These are phyloP conservation scores for Septoria petroselini DNA, from an alignment of 2,329 filamentous ascomycete genomes.

Conservation along the genomic window DNA sequence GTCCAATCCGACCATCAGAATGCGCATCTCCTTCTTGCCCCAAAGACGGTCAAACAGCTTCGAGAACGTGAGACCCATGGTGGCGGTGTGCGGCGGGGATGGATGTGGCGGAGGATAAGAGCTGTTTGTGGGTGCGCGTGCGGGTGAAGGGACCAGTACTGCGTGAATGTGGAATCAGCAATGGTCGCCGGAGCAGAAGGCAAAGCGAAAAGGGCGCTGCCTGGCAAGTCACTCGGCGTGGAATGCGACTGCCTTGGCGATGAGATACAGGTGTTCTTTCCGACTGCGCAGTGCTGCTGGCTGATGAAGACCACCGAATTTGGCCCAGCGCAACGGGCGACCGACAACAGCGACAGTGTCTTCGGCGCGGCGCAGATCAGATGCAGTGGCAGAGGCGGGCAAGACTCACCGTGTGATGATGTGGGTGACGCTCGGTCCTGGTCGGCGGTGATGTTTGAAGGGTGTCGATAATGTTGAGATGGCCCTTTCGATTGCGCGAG, in stretches of 20 bases:
- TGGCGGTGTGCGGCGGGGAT: conserved; percentile 49
- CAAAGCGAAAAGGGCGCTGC: too few relatives aligned
- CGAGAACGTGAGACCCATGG: conserved; percentile 88
- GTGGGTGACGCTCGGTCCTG: conserved; percentile 5
- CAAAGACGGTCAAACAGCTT: conserved; percentile 99
- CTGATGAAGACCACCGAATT: conserved; percentile 10
- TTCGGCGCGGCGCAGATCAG: neutral
- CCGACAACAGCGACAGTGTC: conserved; percentile 9
- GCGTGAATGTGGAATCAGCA: conserved; percentile 2
- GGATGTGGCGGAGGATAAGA: conserved; percentile 7
- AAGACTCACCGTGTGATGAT: conserved; percentile 16
- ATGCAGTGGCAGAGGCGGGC: neutral
- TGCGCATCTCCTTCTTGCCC: conserved; percentile 97
- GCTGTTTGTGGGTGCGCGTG: conserved; percentile 1
- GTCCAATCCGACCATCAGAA: conserved; percentile 96
- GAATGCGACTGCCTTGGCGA: conserved; percentile 26
- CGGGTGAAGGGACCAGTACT: neutral
- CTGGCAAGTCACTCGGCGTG: neutral
- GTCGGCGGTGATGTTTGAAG: too few relatives aligned
- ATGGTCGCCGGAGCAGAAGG: neutral
- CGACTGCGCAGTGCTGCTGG: conserved; percentile 2
- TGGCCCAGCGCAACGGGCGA: conserved; percentile 11
- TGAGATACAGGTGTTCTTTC: conserved; percentile 22
- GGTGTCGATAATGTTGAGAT: too few relatives aligned
- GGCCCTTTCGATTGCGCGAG: too few relatives aligned